phyloP scores from a whole-genome alignment of 352 stramenopile species.

The Pythium vanterpoolii region DNA sequence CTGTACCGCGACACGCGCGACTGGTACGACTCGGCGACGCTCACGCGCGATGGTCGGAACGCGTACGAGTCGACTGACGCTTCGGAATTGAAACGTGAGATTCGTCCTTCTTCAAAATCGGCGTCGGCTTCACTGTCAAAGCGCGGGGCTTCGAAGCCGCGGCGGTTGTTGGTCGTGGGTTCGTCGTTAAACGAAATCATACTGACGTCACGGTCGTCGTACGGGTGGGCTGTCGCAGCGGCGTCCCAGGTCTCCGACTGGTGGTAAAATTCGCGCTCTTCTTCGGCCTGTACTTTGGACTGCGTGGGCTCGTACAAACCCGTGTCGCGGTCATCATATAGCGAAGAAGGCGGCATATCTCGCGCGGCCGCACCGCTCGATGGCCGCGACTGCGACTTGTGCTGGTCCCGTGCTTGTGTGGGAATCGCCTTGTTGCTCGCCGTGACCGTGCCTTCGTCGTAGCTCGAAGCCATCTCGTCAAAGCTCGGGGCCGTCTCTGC shows the following conservation, averaged over 20 bases:
- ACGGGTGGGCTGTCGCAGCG: constrained; percentile 11
- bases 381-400: background rate
- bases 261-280: constrained; percentile 23
- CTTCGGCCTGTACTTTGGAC: constrained; percentile 32
- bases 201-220: constrained; percentile 27
- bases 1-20: constrained; percentile 60
- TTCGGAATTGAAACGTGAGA: constrained; percentile 49
- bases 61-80: constrained; percentile 72
- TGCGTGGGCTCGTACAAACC: constrained; percentile 7
- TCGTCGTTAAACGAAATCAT: constrained; percentile 18
- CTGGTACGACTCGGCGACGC: constrained; percentile 60
- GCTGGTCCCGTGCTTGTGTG: background rate
- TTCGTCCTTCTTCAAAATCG: constrained; percentile 37
- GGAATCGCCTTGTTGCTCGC: constrained; percentile 19
- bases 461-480: constrained; percentile 23
- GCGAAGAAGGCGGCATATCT: constrained; percentile 45
- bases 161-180: background rate
- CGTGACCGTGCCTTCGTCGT: constrained; percentile 19
- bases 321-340: constrained; percentile 26
- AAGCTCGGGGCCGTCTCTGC: constrained; percentile 22
- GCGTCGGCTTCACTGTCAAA: constrained; percentile 17
- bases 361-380: constrained; percentile 10
- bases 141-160: constrained; percentile 12
- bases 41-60: constrained; percentile 47
- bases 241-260: constrained; percentile 20